Evolutionary conservation across 129 eudicot species (phyloP).

Genomic region (Ambrosia trifida): DNA sequence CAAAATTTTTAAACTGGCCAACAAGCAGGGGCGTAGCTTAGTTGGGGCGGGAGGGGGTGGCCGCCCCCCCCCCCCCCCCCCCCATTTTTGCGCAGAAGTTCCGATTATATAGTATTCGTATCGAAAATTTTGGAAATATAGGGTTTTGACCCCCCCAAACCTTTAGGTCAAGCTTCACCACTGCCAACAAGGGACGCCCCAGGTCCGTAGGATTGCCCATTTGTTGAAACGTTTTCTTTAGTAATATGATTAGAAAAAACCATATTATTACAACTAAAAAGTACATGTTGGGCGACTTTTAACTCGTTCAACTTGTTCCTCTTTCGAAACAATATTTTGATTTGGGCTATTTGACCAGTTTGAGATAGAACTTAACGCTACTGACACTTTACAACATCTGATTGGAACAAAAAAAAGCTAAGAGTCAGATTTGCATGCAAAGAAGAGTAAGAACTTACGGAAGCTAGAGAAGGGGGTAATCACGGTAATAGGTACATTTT

Average conservation of each 20-base stretch:
- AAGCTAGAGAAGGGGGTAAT: constrained; percentile 80
- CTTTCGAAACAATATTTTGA: neutral
- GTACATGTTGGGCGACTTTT: neutral
- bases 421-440: constrained; percentile 6
- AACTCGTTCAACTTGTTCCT: neutral
- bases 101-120: too few species aligned
- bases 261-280: neutral
- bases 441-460: constrained; percentile 44
- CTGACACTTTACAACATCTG: neutral
- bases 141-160: too few species aligned
- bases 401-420: constrained; percentile 11
- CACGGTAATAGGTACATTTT: constrained; percentile 85
- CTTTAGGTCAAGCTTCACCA: too few species aligned
- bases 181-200: neutral
- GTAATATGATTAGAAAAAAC: neutral
- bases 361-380: neutral
- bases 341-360: constrained; percentile 1
- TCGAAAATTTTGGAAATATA: too few species aligned
- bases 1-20: too few species aligned
- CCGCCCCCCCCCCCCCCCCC: too few species aligned
- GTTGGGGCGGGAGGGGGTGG: too few species aligned
- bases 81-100: too few species aligned
- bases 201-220: neutral
- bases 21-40: too few species aligned
- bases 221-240: neutral